phyloP scores from a whole-genome alignment of 257 asterid genomes.

The Capsicum baccatum region DNA sequence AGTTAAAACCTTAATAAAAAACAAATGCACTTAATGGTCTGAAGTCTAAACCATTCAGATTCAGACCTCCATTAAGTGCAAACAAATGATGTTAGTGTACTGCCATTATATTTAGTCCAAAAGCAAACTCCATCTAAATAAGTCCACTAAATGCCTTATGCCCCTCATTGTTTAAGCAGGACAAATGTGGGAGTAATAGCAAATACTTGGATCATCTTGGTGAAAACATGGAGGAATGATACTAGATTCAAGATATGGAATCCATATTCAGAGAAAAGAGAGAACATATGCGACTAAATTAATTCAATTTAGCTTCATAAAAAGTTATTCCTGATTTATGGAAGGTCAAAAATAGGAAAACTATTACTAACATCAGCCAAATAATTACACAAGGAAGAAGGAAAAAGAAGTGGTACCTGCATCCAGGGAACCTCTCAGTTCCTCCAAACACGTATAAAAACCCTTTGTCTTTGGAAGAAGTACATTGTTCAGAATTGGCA shows the following conservation, averaged over 20 bases:
- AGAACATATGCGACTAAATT: background rate
- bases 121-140: background rate
- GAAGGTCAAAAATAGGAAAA: slow-evolving; percentile 1
- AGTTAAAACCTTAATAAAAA: no score
- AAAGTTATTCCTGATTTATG: background rate
- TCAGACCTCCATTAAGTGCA: no score
- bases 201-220: background rate
- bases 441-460: slow-evolving; percentile 71
- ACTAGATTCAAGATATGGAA: background rate
- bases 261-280: background rate
- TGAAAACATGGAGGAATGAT: background rate
- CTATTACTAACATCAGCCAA: background rate
- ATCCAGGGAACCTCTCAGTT: slow-evolving; percentile 70
- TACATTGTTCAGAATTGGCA: slow-evolving; percentile 78
- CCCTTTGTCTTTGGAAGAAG: slow-evolving; percentile 90
- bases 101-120: background rate
- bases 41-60: no score
- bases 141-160: background rate
- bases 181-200: slow-evolving; percentile 12
- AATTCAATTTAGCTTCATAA: background rate
- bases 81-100: background rate
- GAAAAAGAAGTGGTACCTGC: slow-evolving; percentile 63
- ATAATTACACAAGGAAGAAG: background rate
- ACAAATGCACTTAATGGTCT: no score
- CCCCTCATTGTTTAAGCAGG: background rate